Evolutionary conservation across 495 filamentous ascomycete species (phyloP).

Genomic region (Penicillium odoratum): DNA sequence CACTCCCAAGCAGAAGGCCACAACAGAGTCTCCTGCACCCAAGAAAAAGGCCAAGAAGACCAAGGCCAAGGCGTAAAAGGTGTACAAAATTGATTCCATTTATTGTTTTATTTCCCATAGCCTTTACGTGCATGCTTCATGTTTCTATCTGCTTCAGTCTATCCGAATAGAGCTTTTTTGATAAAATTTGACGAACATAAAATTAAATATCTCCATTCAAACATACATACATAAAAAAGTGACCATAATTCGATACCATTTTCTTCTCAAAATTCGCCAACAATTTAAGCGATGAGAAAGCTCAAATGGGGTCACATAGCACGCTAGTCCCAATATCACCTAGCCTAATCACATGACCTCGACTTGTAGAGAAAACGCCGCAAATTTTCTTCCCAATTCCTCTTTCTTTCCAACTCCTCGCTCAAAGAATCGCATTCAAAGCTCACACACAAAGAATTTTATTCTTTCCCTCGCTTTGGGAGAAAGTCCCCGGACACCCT

Average conservation of each 20-base stretch:
- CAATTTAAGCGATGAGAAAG: background rate
- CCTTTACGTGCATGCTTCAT: slow-evolving; percentile 8
- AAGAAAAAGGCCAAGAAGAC: slow-evolving; percentile 27
- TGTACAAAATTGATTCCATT: slow-evolving; percentile 20
- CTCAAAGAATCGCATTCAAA: slow-evolving; percentile 99
- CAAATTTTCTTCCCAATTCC: slow-evolving; percentile 16
- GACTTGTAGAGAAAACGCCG: slow-evolving; percentile 28
- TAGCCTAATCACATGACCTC: slow-evolving; percentile 27
- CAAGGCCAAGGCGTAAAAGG: slow-evolving; percentile 37
- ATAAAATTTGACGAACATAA: background rate
- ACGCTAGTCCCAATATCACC: slow-evolving; percentile 15
- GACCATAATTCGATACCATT: background rate
- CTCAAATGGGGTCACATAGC: background rate
- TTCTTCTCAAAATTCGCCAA: background rate
- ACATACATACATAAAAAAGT: background rate
- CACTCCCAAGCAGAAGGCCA: slow-evolving; percentile 34
- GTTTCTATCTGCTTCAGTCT: slow-evolving; percentile 15
- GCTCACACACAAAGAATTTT: slow-evolving; percentile 83
- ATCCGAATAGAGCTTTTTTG: background rate
- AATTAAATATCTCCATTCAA: too few species aligned
- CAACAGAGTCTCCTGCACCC: slow-evolving; percentile 4
- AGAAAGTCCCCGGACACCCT: slow-evolving; percentile 99
- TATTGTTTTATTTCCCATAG: slow-evolving; percentile 9
- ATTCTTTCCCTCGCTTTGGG: slow-evolving; percentile 72
- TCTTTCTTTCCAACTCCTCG: slow-evolving; percentile 71